Evolutionary conservation across 306 rosid species (phyloP).

Genomic region (Alnus glutinosa): DNA sequence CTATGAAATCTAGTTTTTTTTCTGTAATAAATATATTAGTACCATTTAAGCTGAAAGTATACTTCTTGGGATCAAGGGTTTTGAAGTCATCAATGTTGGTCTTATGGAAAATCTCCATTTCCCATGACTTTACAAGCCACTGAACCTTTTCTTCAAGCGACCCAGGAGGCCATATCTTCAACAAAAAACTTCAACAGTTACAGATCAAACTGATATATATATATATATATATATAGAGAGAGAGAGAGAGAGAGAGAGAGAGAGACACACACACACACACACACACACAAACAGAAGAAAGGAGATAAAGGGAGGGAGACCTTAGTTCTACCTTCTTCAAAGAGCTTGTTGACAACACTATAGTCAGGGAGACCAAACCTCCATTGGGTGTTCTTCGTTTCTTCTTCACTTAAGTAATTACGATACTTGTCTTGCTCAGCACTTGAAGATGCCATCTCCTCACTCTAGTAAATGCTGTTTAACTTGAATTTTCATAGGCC

Average conservation of each 20-base stretch:
- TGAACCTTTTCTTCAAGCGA: constrained; percentile 65
- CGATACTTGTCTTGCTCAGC: constrained; percentile 50
- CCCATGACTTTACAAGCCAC: constrained; percentile 58
- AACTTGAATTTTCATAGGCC: not conserved
- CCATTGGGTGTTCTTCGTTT: constrained; percentile 59
- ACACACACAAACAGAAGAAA: not conserved
- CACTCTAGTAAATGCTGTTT: not conserved
- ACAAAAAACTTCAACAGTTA: not conserved
- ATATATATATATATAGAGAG: no score
- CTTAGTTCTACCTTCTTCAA: constrained; percentile 66
- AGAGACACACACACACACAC: no score
- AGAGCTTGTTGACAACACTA: constrained; percentile 57
- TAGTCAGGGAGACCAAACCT: constrained; percentile 49
- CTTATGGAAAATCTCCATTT: constrained; percentile 62
- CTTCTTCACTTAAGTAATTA: constrained; percentile 37
- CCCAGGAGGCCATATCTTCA: constrained; percentile 64
- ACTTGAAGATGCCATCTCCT: constrained; percentile 35
- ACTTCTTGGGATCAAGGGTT: constrained; percentile 48
- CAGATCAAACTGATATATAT: no score
- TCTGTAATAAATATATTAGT: not conserved
- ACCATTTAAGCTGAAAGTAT: constrained; percentile 58
- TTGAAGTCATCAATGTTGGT: constrained; percentile 32
- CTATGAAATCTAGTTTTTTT: no score
- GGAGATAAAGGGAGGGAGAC: constrained; percentile 7
- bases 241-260: no score